These are phyloP conservation scores for Talaromyces borbonicus DNA, from an alignment of 495 filamentous ascomycete species.

Conservation along the genomic window DNA sequence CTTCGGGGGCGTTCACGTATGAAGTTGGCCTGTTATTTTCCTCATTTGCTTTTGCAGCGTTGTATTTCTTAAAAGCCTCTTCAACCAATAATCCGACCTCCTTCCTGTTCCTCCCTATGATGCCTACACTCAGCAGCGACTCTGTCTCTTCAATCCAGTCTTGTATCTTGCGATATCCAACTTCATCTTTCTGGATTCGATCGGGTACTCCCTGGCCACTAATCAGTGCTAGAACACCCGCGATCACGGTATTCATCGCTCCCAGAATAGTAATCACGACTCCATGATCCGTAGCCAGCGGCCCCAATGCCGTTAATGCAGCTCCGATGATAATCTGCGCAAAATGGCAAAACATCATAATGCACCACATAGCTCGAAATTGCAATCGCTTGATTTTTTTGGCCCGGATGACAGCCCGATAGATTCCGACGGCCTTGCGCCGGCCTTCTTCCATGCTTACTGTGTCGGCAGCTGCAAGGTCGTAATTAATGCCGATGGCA, in stretches of 20 bases:
- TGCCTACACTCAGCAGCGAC: constrained; percentile 1
- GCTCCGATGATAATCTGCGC: constrained; percentile 37
- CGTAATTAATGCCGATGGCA: constrained; percentile 5
- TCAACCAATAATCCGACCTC: constrained; percentile 7
- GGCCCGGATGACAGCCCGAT: not conserved
- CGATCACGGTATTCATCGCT: constrained; percentile 37
- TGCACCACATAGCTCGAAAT: not conserved
- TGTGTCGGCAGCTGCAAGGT: constrained; percentile 5
- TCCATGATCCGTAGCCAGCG: constrained; percentile 25
- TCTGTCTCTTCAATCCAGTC: constrained; percentile 31
- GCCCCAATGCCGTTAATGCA: constrained; percentile 34
- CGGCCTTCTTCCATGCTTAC: constrained; percentile 7
- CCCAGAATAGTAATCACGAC: constrained; percentile 34
- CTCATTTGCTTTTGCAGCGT: constrained; percentile 6
- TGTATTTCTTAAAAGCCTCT: constrained; percentile 8
- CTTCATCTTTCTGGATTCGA: constrained; percentile 33
- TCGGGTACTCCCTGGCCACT: constrained; percentile 43
- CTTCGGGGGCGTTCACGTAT: constrained; percentile 4
- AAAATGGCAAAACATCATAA: constrained; percentile 11
- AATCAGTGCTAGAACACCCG: constrained; percentile 38
- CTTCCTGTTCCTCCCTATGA: constrained; percentile 3
- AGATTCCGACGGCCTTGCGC: not conserved
- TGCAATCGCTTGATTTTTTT: not conserved
- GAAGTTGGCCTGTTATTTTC: constrained; percentile 5
- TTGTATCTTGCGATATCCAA: constrained; percentile 34